phyloP scores from a whole-genome alignment of 2,329 filamentous ascomycete genomes.

The Rosellinia necatrix region DNA sequence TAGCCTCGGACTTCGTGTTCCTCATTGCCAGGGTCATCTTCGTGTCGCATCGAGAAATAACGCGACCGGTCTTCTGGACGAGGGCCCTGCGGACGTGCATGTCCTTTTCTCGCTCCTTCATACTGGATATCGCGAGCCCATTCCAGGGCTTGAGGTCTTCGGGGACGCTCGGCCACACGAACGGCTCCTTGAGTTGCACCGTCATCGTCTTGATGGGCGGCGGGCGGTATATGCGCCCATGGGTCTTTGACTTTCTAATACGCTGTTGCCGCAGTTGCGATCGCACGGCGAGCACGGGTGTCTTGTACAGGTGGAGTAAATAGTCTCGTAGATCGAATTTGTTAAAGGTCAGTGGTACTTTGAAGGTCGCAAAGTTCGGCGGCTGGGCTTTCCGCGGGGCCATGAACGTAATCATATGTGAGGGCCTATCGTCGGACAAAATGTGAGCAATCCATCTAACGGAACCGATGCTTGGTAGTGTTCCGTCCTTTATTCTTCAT shows the following conservation, averaged over 20 bases:
- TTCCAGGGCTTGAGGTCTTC: conserved; percentile 64
- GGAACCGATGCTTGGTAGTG: background rate
- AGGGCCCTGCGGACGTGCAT: conserved; percentile 2
- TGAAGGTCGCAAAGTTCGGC: conserved; percentile 84
- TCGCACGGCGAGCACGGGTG: conserved; percentile 74
- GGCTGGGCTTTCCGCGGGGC: conserved; percentile 68
- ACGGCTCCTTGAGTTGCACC: conserved; percentile 83
- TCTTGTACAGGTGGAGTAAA: conserved; percentile 82
- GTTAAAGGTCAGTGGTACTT: conserved; percentile 88
- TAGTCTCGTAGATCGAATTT: conserved; percentile 98
- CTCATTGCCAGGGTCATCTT: conserved; percentile 48
- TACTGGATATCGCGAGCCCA: conserved; percentile 50
- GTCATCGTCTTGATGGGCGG: conserved; percentile 88
- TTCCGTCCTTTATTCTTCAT: background rate
- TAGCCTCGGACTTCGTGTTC: conserved; percentile 58
- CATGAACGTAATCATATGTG: conserved; percentile 79
- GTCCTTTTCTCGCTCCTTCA: conserved; percentile 41
- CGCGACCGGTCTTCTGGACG: conserved; percentile 38
- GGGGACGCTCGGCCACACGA: conserved; percentile 81
- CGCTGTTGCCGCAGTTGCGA: conserved; percentile 76
- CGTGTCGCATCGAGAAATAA: conserved; percentile 49
- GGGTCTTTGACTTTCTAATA: conserved; percentile 51
- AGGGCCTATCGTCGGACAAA: conserved; percentile 61
- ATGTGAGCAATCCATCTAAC: background rate
- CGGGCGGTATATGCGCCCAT: conserved; percentile 69